A percentile compares a stretch with the other conserved stretches of the same genome.
Evolutionary conservation across 2,329 filamentous ascomycete species (phyloP).

Genomic region (Colletotrichum abscissum): DNA sequence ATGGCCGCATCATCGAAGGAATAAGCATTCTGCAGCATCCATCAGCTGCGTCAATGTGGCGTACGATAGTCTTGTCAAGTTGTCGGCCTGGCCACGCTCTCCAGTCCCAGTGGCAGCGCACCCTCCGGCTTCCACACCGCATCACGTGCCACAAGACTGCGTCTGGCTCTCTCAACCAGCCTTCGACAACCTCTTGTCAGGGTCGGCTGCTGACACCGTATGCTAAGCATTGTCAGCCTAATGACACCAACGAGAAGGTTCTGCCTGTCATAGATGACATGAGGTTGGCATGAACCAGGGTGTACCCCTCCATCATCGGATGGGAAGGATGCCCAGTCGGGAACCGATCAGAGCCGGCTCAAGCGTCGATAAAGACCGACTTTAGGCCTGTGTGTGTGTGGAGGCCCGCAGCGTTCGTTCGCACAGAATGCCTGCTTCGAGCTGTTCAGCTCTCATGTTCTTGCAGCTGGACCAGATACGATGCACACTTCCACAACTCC

Average conservation of each 20-base stretch:
- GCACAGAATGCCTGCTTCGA: background rate
- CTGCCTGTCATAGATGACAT: constrained; percentile 5
- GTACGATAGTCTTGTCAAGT: background rate
- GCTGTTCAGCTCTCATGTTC: background rate
- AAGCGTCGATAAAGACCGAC: background rate
- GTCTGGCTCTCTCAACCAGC: background rate
- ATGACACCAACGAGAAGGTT: background rate
- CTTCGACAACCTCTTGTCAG: background rate
- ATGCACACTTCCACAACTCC: background rate
- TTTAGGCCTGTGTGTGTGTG: background rate
- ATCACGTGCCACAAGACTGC: background rate
- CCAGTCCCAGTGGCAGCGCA: background rate
- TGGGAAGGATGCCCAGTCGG: background rate
- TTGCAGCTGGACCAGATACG: background rate
- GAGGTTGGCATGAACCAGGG: background rate
- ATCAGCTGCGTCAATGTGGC: background rate
- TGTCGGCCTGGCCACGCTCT: background rate
- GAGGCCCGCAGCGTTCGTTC: background rate
- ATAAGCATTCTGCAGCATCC: background rate
- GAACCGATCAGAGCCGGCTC: background rate
- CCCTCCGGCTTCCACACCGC: background rate
- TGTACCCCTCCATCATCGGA: background rate
- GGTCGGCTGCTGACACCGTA: background rate
- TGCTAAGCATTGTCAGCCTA: background rate
- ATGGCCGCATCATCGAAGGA: background rate